These are phyloP conservation scores for Juglanconis juglandina DNA, from an alignment of 2,329 filamentous ascomycete species.

Conservation along the genomic window DNA sequence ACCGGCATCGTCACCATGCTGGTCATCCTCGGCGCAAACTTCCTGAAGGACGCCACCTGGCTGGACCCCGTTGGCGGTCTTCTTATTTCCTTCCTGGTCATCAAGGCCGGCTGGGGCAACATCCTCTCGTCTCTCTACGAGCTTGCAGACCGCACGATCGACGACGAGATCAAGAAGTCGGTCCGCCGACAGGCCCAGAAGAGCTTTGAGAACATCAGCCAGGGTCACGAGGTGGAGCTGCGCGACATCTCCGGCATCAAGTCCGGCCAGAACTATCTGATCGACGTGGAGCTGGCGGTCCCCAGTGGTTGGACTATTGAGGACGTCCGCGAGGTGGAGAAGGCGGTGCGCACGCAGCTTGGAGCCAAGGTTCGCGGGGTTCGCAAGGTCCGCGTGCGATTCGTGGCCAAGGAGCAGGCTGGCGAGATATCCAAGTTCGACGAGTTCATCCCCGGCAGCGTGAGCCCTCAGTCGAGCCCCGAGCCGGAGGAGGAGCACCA, in stretches of 20 bases:
- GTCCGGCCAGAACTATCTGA: constrained; percentile 91
- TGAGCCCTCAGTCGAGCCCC: constrained; percentile 54
- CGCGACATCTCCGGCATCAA: constrained; percentile 85
- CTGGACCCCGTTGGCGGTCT: constrained; percentile 91
- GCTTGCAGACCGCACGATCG: constrained; percentile 85
- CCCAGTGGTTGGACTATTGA: constrained; percentile 74
- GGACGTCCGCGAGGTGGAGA: constrained; percentile 67
- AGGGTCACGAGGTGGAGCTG: constrained; percentile 62
- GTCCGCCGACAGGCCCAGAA: constrained; percentile 64
- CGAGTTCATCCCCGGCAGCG: constrained; percentile 70
- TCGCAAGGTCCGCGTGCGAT: constrained; percentile 77
- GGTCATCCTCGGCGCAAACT: constrained; percentile 85
- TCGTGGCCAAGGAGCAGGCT: constrained; percentile 65
- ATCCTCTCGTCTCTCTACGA: constrained; percentile 79
- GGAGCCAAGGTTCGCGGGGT: constrained; percentile 79
- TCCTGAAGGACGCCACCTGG: constrained; percentile 82
- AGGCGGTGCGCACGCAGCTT: constrained; percentile 66
- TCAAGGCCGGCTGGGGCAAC: constrained; percentile 85
- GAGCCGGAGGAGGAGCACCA: constrained; percentile 55
- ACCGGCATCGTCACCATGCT: constrained; percentile 90
- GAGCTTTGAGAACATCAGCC: constrained; percentile 52
- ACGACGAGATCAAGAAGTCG: constrained; percentile 73
- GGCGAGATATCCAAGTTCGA: constrained; percentile 60
- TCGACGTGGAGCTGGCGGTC: constrained; percentile 83
- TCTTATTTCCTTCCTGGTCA: constrained; percentile 88